Conservation (phyloP, 176 grass and related monocot species). For the Oryza australiensis region DNA sequence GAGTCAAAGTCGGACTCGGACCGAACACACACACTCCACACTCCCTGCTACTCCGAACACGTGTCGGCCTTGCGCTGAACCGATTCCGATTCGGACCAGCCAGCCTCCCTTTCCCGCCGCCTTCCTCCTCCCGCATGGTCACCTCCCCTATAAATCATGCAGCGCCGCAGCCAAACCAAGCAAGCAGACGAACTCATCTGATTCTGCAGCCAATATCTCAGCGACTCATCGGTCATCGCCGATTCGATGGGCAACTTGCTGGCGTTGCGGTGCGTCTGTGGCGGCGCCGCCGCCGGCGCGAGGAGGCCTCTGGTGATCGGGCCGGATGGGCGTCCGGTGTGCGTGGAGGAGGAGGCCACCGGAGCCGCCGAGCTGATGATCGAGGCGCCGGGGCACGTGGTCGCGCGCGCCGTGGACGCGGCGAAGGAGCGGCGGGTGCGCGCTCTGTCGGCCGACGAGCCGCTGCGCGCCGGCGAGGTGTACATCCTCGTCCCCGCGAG, state of each 20-base stretch:
- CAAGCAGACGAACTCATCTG: background rate
- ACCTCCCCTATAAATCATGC: background rate
- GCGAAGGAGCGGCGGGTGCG: constrained; percentile 21
- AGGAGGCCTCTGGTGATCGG: constrained; percentile 18
- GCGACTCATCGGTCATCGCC: no score
- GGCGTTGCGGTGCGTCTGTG: constrained; percentile 2
- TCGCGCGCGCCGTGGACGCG: constrained; percentile 30
- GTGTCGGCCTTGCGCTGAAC: background rate
- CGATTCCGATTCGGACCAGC: background rate
- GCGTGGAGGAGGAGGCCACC: background rate
- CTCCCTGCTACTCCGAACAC: constrained; percentile 5
- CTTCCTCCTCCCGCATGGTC: background rate
- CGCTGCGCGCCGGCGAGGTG: constrained; percentile 41
- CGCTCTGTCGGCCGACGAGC: constrained; percentile 49
- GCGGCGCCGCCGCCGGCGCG: background rate
- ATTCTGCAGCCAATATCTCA: background rate
- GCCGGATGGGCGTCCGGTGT: constrained; percentile 28
- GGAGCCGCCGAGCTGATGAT: constrained; percentile 57
- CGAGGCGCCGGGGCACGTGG: constrained; percentile 53
- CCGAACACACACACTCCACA: background rate
- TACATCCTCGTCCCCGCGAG: constrained; percentile 52
- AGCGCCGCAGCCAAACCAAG: background rate
- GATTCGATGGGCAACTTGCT: constrained; percentile 32
- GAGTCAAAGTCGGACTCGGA: constrained; percentile 11
- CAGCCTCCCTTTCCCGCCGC: constrained; percentile 6